A percentile compares a stretch with the other conserved stretches of the same genome.
phyloP scores from a whole-genome alignment of 805 yeast species.

The Crinitomyces ghanaensis region DNA sequence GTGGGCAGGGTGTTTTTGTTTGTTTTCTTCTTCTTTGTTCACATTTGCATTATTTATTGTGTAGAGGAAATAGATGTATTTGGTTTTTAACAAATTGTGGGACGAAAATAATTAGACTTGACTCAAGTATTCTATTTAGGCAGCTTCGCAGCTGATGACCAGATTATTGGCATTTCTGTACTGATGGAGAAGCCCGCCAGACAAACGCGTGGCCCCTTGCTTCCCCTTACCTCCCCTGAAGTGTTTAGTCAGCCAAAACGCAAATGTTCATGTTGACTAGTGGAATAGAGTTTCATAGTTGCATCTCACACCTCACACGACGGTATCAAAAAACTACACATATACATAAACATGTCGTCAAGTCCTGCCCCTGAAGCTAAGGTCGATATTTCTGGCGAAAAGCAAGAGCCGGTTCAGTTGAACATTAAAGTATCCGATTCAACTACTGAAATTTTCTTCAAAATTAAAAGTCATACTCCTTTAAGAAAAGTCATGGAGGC shows the following conservation, averaged over 20 bases:
- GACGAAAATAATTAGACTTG: too few species aligned
- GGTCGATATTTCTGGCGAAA: conserved; percentile 33
- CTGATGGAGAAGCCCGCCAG: background rate
- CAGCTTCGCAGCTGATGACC: too few species aligned
- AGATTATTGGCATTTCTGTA: background rate
- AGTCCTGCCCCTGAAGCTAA: conserved; percentile 6
- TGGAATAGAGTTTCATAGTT: too few species aligned
- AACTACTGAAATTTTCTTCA: conserved; percentile 86
- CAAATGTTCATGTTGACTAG: background rate
- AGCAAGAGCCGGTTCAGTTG: conserved; percentile 67
- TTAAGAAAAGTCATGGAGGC: conserved; percentile 94
- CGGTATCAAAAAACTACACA: too few species aligned
- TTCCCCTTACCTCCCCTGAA: background rate
- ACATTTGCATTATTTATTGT: too few species aligned
- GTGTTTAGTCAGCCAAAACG: background rate
- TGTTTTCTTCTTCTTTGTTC: too few species aligned
- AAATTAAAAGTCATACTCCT: conserved; percentile 86
- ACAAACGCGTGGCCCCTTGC: background rate
- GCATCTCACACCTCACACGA: too few species aligned
- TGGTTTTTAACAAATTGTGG: too few species aligned
- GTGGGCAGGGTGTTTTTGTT: too few species aligned
- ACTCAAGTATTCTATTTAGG: too few species aligned
- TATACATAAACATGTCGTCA: conserved; percentile 7
- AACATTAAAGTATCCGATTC: conserved; percentile 93
- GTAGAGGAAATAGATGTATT: too few species aligned